These are phyloP conservation scores for Oryza coarctata DNA, from an alignment of 176 grass and related monocot genomes.

Conservation along the genomic window DNA sequence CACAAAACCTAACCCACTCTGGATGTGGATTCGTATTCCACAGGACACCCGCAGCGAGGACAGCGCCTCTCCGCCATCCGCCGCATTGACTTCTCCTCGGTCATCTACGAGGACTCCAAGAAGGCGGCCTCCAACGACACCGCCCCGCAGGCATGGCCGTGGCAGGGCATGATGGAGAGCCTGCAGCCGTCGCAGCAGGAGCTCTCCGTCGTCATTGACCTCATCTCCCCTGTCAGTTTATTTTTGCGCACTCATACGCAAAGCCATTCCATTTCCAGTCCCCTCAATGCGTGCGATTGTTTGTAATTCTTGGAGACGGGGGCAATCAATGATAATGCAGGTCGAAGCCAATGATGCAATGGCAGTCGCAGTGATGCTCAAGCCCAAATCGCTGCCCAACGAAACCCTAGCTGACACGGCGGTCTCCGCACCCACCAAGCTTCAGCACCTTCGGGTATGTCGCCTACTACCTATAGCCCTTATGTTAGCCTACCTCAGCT, in stretches of 20 bases:
- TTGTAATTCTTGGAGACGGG: background rate
- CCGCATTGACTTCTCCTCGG: constrained; percentile 75
- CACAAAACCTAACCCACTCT: too few relatives aligned
- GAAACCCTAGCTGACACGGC: constrained; percentile 78
- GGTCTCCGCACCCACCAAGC: constrained; percentile 81
- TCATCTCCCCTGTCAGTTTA: constrained; percentile 74
- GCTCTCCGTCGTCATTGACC: constrained; percentile 79
- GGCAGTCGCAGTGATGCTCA: constrained; percentile 64
- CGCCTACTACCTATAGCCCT: background rate
- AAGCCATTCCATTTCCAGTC: background rate
- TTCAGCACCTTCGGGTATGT: constrained; percentile 81
- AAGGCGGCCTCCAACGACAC: constrained; percentile 53
- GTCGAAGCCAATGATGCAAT: constrained; percentile 90
- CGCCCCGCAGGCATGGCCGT: constrained; percentile 57
- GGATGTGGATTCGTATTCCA: too few relatives aligned
- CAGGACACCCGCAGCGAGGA: constrained; percentile 80
- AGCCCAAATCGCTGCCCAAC: constrained; percentile 74
- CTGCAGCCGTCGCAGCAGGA: constrained; percentile 86
- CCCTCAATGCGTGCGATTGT: background rate
- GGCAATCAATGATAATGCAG: constrained; percentile 40
- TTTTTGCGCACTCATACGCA: background rate
- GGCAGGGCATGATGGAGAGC: constrained; percentile 82
- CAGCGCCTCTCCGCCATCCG: constrained; percentile 70
- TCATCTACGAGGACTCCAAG: constrained; percentile 72
- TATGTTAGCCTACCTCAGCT: background rate